Evolutionary conservation across 1,284 basidiomycete genomes (phyloP), one percentile per base, ranked within the genome.

Genomic region (Flammula alnicola): DNA sequence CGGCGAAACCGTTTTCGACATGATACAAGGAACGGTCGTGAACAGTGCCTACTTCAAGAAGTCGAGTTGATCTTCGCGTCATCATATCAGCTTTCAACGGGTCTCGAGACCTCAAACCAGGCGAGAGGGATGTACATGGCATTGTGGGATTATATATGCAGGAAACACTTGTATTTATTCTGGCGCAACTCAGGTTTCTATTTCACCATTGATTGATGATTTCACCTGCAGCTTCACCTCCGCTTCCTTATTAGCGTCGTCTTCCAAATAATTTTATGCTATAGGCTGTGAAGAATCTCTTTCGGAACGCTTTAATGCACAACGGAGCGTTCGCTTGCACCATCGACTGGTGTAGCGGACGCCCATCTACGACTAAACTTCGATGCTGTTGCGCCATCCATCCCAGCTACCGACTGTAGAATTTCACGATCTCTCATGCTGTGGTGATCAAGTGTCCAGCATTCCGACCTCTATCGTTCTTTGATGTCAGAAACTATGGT

Each of bases 1-100:
- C 19, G 95, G 95, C 51, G 95, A 98, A 71, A 86, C 86, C 10
- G 71, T 96, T 29, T 98, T 96, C 71, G 91, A 91, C 62, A 78
- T 91, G 65, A 74, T 88, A 33, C 87, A 93, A 62, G 84, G 82
- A 17, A 84, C 85, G 7, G 91, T 83, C 19, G 89, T 95, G 51
- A 93, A 87, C 64, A 94, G 87, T 67, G 58, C 75, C 26, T 95
- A 92, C 66, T 95, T 89, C 75, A 86, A 79, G 73, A 72, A 71
- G 62, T 51, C 60, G 9, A 49, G 31, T 7, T 49, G 20, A 37
- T 25, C 22, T 20, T 9, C 33, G 14, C 7, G 9, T n/a, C 16
- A 11, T 9, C 4, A n/a, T n/a, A 27, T 25, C 12, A 39, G 7
- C n/a, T n/a, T n/a, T n/a, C n/a, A n/a, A n/a, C n/a, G n/a, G n/a